phyloP scores from a whole-genome alignment of 1,139 yeast genomes.

The Yarrowia galli region DNA sequence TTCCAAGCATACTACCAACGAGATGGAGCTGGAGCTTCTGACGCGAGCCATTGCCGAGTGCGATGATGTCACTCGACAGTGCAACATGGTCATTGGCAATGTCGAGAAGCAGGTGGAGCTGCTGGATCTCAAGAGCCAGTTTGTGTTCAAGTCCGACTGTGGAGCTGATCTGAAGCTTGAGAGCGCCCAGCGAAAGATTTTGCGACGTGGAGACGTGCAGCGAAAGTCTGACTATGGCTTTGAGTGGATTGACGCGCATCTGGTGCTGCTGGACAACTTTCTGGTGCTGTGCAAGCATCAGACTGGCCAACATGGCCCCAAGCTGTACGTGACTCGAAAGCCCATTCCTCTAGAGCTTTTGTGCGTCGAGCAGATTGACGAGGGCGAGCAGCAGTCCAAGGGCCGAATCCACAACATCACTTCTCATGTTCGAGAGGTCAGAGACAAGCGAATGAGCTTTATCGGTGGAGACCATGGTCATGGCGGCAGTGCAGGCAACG shows the following conservation, averaged over 20 bases:
- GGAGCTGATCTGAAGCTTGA: constrained; percentile 59
- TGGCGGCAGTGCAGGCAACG: neutral
- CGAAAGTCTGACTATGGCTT: constrained; percentile 69
- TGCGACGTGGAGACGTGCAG: constrained; percentile 66
- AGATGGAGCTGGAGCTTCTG: constrained; percentile 64
- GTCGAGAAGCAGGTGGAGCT: constrained; percentile 55
- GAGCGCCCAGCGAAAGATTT: constrained; percentile 63
- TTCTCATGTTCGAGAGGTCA: constrained; percentile 34
- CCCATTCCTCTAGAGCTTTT: constrained; percentile 55
- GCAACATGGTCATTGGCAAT: constrained; percentile 57
- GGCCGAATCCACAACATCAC: constrained; percentile 27
- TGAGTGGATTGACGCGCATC: constrained; percentile 57
- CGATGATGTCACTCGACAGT: constrained; percentile 56
- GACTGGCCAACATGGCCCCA: constrained; percentile 49
- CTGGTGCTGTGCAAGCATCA: constrained; percentile 67
- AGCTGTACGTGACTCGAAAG: constrained; percentile 49
- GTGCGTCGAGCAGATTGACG: constrained; percentile 51
- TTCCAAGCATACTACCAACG: constrained; percentile 58
- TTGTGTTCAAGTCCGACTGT: constrained; percentile 52
- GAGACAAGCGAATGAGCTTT: constrained; percentile 41
- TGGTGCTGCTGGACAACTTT: constrained; percentile 76
- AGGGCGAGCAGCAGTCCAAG: constrained; percentile 40
- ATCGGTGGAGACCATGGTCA: constrained; percentile 34
- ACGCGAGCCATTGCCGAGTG: constrained; percentile 62
- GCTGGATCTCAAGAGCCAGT: constrained; percentile 48